Conservation (phyloP, 2,329 filamentous ascomycete genomes). For the Phymatotrichopsis omnivora region DNA sequence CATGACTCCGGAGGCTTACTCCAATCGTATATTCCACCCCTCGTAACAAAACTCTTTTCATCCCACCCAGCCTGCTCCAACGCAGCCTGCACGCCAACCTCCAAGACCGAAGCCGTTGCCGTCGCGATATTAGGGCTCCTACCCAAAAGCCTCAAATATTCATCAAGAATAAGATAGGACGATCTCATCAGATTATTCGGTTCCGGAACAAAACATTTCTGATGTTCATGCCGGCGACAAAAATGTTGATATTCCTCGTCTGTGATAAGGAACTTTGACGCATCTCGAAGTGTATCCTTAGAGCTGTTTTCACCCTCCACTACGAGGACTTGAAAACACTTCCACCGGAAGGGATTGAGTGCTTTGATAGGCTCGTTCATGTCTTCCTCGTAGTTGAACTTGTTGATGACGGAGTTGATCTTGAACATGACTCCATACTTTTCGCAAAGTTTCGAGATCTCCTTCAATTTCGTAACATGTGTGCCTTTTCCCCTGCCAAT, state of each 20-base stretch:
- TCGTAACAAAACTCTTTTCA: constrained; percentile 37
- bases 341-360: constrained; percentile 46
- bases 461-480: constrained; percentile 40
- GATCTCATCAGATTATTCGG: constrained; percentile 43
- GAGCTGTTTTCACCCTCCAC: constrained; percentile 46
- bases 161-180: constrained; percentile 45
- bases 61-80: constrained; percentile 42
- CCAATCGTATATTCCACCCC: constrained; percentile 45
- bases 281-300: constrained; percentile 37
- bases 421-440: constrained; percentile 46
- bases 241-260: constrained; percentile 42
- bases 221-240: constrained; percentile 38
- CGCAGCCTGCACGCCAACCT: constrained; percentile 42
- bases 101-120: constrained; percentile 37
- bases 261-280: constrained; percentile 39
- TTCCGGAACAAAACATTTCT: constrained; percentile 42
- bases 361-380: constrained; percentile 38
- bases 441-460: constrained; percentile 40
- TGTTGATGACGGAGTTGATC: constrained; percentile 47
- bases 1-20: constrained; percentile 26
- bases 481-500: constrained; percentile 45
- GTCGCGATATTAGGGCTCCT: constrained; percentile 35
- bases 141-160: constrained; percentile 44
- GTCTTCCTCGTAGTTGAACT: constrained; percentile 43
- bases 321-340: constrained; percentile 46